phyloP scores from a whole-genome alignment of 208 protist species.

The Leishmania tropica region DNA sequence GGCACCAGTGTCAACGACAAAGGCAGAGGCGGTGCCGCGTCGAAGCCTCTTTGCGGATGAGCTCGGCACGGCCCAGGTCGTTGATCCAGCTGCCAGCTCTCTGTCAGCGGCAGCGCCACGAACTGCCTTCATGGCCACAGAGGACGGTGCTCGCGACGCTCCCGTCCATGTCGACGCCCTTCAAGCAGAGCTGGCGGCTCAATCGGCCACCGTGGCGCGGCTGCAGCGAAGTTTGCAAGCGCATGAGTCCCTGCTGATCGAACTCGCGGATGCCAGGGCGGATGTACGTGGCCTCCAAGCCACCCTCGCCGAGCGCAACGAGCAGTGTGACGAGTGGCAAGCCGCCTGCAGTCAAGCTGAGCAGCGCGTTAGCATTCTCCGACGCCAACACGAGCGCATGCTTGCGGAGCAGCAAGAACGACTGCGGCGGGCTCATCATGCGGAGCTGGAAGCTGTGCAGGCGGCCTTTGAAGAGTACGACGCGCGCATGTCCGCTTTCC shows the following conservation, averaged over 20 bases:
- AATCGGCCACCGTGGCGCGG: slow-evolving; percentile 15
- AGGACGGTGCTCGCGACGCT: neutral
- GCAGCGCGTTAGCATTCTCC: slow-evolving; percentile 2
- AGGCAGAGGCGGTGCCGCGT: neutral
- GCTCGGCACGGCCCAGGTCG: neutral
- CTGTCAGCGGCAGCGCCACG: neutral
- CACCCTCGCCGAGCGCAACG: slow-evolving; percentile 12
- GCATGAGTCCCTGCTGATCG: slow-evolving; percentile 23
- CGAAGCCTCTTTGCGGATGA: neutral
- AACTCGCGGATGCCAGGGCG: slow-evolving; percentile 16
- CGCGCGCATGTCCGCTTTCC: slow-evolving; percentile 39
- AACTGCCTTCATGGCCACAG: neutral
- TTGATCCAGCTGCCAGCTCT: neutral
- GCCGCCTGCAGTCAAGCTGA: slow-evolving; percentile 13
- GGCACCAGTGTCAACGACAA: neutral
- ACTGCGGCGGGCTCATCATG: slow-evolving; percentile 35
- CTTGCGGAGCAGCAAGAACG: slow-evolving; percentile 33
- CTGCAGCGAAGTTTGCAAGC: slow-evolving; percentile 23
- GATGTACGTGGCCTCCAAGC: slow-evolving; percentile 5
- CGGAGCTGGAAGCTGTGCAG: slow-evolving; percentile 44
- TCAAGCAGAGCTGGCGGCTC: slow-evolving; percentile 14
- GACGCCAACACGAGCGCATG: slow-evolving; percentile 28
- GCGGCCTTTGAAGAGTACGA: slow-evolving; percentile 61
- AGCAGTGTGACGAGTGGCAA: slow-evolving; percentile 22
- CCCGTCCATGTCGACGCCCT: neutral